Percentiles rank a stretch among this genome's conserved stretches.
These are phyloP conservation scores for Skeletonema costatum DNA, from an alignment of 108 stramenopile genomes.

Conservation along the genomic window DNA sequence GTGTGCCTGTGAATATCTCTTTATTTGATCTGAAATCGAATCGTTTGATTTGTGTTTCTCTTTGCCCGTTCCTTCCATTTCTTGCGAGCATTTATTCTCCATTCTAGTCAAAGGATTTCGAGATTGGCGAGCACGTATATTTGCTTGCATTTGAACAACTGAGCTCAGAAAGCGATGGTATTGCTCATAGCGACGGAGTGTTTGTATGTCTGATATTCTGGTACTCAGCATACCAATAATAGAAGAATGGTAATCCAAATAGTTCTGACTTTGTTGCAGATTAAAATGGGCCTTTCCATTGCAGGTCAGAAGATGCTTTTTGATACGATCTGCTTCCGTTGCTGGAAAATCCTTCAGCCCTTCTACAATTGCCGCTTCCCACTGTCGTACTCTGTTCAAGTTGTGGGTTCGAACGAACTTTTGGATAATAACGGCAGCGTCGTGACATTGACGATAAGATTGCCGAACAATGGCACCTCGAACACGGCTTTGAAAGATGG, in stretches of 20 bases:
- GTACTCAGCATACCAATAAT: constrained; percentile 7
- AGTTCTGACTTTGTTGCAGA: constrained; percentile 18
- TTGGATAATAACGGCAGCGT: constrained; percentile 13
- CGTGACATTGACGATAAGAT: not conserved
- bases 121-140: constrained; percentile 1
- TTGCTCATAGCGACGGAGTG: not conserved
- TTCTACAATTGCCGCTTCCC: not conserved
- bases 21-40: not conserved
- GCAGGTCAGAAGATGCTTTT: not conserved
- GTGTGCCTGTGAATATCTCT: constrained; percentile 1
- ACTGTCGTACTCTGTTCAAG: not conserved
- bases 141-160: constrained; percentile 2
- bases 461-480: constrained; percentile 9
- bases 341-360: not conserved
- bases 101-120: not conserved
- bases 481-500: constrained; percentile 9
- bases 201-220: constrained; percentile 5
- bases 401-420: constrained; percentile 2
- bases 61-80: not conserved
- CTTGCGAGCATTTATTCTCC: not conserved
- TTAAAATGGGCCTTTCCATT: not conserved
- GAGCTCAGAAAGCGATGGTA: constrained; percentile 7
- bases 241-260: constrained; percentile 18
- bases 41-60: constrained; percentile 1
- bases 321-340: not conserved